Evolutionary conservation across 257 asterid species (phyloP).

Genomic region (Petunia axillaris): DNA sequence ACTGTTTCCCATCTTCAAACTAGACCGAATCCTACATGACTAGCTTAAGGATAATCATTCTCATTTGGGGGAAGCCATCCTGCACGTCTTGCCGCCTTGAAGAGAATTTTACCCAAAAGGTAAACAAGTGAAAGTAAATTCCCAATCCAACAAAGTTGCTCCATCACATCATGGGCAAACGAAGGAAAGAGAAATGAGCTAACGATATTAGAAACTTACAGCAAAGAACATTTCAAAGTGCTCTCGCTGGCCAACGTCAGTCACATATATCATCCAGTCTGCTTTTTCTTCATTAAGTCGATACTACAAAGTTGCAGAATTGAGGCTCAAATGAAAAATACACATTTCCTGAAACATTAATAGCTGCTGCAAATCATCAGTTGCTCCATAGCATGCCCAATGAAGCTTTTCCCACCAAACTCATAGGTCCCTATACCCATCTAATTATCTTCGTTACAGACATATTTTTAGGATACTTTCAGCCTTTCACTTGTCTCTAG

Average conservation of each 20-base stretch:
- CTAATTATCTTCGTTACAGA: neutral
- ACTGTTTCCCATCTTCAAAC: constrained; percentile 93
- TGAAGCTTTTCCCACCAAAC: neutral
- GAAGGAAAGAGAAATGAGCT: neutral
- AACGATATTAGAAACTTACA: constrained; percentile 52
- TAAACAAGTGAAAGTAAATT: neutral
- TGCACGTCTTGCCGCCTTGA: constrained; percentile 84
- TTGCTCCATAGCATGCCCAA: neutral
- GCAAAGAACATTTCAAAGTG: constrained; percentile 93
- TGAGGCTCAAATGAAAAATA: neutral
- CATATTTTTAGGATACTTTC: neutral
- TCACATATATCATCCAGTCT: constrained; percentile 90
- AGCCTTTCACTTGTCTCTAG: constrained; percentile 17
- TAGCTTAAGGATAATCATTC: constrained; percentile 67
- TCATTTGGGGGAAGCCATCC: constrained; percentile 91
- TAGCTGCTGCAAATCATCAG: neutral
- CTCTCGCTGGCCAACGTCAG: constrained; percentile 90
- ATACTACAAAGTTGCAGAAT: constrained; percentile 50
- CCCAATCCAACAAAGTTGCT: neutral
- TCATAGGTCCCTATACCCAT: neutral
- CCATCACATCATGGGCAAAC: neutral
- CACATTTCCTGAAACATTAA: neutral
- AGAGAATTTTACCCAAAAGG: constrained; percentile 30
- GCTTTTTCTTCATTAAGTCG: constrained; percentile 89
- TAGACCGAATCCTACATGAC: constrained; percentile 92